Evolutionary conservation across 352 stramenopile species (phyloP).

Genomic region (Globisporangium viniferum): DNA sequence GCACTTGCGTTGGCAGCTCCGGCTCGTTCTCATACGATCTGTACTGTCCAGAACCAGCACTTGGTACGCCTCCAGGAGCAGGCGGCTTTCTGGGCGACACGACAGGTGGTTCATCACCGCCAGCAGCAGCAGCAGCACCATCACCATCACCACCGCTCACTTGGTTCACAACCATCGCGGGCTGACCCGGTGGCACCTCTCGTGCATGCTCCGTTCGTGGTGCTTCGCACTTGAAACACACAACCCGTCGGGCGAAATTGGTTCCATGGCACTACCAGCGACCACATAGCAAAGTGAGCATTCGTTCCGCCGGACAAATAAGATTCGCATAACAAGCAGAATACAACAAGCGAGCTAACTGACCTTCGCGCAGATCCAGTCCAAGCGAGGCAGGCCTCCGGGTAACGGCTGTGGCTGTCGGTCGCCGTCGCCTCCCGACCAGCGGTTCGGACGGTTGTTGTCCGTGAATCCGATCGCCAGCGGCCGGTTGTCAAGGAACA

Average conservation of each 20-base stretch:
- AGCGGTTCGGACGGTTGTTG: slow-evolving; percentile 23
- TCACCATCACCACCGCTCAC: neutral
- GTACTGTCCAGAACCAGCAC: neutral
- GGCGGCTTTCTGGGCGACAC: neutral
- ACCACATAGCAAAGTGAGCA: neutral
- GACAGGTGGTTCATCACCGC: neutral
- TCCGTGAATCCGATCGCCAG: slow-evolving; percentile 52
- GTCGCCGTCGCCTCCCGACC: slow-evolving; percentile 11
- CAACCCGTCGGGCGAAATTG: slow-evolving; percentile 62
- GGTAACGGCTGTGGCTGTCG: neutral
- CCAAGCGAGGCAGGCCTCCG: slow-evolving; percentile 21
- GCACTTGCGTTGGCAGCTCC: slow-evolving; percentile 48
- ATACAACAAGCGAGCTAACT: neutral
- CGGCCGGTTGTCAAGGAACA: slow-evolving; percentile 46
- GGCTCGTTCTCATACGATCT: slow-evolving; percentile 12
- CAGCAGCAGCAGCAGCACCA: too few species aligned
- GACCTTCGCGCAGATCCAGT: slow-evolving; percentile 77
- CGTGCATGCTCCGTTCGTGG: slow-evolving; percentile 30
- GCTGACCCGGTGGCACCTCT: slow-evolving; percentile 28
- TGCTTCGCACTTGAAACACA: slow-evolving; percentile 72
- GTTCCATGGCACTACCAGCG: slow-evolving; percentile 55
- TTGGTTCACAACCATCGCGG: neutral
- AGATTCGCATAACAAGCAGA: neutral
- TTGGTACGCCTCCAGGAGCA: neutral
- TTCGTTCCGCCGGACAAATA: neutral